Conservation (phyloP, 495 filamentous ascomycete species). For the Elaphomyces granulatus region DNA sequence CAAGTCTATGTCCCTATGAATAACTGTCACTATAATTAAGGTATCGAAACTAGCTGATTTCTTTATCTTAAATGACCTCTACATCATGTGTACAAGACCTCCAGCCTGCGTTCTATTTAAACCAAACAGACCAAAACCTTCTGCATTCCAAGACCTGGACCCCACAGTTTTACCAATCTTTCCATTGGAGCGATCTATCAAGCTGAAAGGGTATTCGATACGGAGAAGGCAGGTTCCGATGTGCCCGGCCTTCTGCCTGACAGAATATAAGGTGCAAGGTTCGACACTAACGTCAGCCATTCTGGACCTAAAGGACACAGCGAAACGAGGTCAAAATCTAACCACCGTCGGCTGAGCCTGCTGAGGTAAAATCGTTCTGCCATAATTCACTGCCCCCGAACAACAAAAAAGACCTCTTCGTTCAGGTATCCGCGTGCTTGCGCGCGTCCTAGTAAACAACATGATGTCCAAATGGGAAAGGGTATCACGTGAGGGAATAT, state of each 20-base stretch:
- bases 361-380: too few relatives aligned
- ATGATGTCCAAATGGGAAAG: too few relatives aligned
- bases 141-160: conserved; percentile 3
- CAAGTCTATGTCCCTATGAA: conserved; percentile 4
- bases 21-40: conserved; percentile 4
- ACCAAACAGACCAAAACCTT: background rate
- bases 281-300: conserved; percentile 5
- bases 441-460: too few relatives aligned
- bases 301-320: conserved; percentile 9
- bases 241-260: conserved; percentile 8
- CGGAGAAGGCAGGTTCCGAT: conserved; percentile 7
- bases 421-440: too few relatives aligned
- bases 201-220: conserved; percentile 9
- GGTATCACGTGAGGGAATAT: too few relatives aligned
- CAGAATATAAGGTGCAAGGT: conserved; percentile 10
- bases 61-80: conserved; percentile 7
- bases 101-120: conserved; percentile 9
- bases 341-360: too few relatives aligned
- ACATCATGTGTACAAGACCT: conserved; percentile 9
- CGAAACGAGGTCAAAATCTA: too few relatives aligned
- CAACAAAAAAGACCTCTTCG: too few relatives aligned
- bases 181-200: conserved; percentile 8
- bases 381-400: too few relatives aligned
- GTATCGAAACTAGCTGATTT: too few relatives aligned
- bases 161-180: conserved; percentile 3